Evolutionary conservation across 1,284 basidiomycete genomes (phyloP).

Genomic region (Afroboletus lepidellus): DNA sequence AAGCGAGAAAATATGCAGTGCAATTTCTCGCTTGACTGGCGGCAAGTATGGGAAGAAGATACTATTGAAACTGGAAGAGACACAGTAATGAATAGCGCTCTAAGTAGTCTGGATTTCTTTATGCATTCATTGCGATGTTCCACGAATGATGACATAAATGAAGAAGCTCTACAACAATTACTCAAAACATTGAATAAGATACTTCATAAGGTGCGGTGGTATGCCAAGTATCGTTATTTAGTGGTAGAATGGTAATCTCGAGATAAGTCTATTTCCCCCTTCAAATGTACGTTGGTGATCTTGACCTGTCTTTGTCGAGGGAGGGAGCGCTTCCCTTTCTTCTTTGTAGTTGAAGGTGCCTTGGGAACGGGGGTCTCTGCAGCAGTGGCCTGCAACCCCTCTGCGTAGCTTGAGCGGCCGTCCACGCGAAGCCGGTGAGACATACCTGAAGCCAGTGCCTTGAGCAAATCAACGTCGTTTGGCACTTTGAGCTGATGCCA

Average conservation of each 20-base stretch:
- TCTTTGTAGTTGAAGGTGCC: conserved; percentile 54
- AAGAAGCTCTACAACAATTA: not conserved
- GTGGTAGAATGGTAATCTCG: conserved; percentile 55
- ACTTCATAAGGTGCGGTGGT: not conserved
- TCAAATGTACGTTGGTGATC: conserved; percentile 86
- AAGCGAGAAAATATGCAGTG: conserved; percentile 44
- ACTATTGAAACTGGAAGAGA: conserved; percentile 54
- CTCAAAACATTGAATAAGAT: not conserved
- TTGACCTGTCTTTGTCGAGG: conserved; percentile 74
- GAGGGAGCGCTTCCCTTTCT: conserved; percentile 79
- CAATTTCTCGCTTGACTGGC: conserved; percentile 46
- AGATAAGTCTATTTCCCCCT: conserved; percentile 79
- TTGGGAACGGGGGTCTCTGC: conserved; percentile 55
- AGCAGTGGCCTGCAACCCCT: conserved; percentile 75
- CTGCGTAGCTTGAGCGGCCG: conserved; percentile 34
- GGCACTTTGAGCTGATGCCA: conserved; percentile 86
- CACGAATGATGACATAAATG: not conserved
- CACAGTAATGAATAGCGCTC: conserved; percentile 2
- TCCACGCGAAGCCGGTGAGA: conserved; percentile 6
- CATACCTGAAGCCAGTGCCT: conserved; percentile 68
- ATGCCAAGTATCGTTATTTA: conserved; percentile 13
- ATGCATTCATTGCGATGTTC: too few species aligned
- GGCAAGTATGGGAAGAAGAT: conserved; percentile 73
- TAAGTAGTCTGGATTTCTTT: not conserved
- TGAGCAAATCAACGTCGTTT: conserved; percentile 78